Conservation (phyloP, 495 filamentous ascomycete species). For the Trypethelium eluteriae region DNA sequence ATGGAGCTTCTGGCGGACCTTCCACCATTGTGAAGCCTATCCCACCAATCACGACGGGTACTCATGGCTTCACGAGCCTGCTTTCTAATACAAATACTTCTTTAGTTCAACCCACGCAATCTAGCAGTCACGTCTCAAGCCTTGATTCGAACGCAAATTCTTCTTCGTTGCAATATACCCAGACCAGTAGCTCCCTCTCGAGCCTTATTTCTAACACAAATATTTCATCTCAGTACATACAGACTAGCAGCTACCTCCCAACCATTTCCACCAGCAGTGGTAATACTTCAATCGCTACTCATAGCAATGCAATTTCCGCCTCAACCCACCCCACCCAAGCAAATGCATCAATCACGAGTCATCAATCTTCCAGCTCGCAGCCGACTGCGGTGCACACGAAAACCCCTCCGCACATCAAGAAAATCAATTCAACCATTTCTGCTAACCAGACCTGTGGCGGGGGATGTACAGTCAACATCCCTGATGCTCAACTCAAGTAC, state of each 20-base stretch:
- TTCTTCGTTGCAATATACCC: not conserved
- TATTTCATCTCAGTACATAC: not conserved
- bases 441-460: conserved; percentile 14
- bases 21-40: not conserved
- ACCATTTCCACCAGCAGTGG: not conserved
- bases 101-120: not conserved
- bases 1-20: not conserved
- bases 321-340: not conserved
- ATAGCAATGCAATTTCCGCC: not conserved
- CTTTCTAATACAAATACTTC: not conserved
- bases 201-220: not conserved
- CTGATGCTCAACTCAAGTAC: conserved; percentile 20
- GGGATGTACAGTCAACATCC: conserved; percentile 19
- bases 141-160: not conserved
- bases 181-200: not conserved
- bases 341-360: not conserved
- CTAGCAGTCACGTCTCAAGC: not conserved
- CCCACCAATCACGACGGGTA: not conserved
- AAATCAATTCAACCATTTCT: conserved; percentile 1
- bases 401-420: conserved; percentile 12
- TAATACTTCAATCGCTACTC: not conserved
- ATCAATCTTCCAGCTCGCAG: not conserved
- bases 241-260: not conserved
- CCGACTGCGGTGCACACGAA: not conserved
- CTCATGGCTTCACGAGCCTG: not conserved